Base-by-base conservation (phyloP, 805 yeast species). In the Clavispora vitiphila region DNA sequence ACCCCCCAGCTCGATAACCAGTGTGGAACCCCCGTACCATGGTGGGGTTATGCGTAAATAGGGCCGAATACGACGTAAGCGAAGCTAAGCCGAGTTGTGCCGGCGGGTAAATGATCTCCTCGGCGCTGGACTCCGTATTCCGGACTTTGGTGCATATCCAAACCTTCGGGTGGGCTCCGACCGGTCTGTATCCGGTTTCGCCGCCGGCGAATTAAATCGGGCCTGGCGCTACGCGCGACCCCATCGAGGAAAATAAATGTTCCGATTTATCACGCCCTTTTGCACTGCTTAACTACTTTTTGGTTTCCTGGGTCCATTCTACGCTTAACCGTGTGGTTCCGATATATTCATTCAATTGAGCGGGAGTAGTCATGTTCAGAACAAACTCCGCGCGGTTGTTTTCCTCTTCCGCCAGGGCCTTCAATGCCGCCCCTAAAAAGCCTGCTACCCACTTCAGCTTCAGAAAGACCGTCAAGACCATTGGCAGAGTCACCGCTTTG, bases 401-500 rank as follows among this genome's bases (percentile, higher is more conserved):
- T 29, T 47, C 58, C 23, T 44, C 57, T 22, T 39, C 56, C 19
- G 48, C 56, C 25, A 45, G 65, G 35, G 51, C 48, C 24, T 53
- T 60, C 44, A 53, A 49, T 21, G 43, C 41, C 29, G 37, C 44
- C 14, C 46, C 51, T 6, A 47, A 46, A 19, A 42, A 46, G 34
- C 47, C 51, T 19, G 41, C 47, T 3, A 61, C 67, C 9, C 54
- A 62, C 41, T 57, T 71, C 48, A 58, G 60, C 42, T 57, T 71
- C 48, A 58, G 60, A 36, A 59, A 64, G 37, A 50, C 72, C 6
- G 74, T 83, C 74, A 72, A 73, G 53, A 58, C 72, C 26, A 62
- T 82, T 18, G 69, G 56, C 34, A 49, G 77, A 55, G 52, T 76
- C 15, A 64, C 85, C 3, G 64, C 73, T 8, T 50, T 80, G 26